Conservation (phyloP, 345 rosid species). For the Gossypium arboreum region DNA sequence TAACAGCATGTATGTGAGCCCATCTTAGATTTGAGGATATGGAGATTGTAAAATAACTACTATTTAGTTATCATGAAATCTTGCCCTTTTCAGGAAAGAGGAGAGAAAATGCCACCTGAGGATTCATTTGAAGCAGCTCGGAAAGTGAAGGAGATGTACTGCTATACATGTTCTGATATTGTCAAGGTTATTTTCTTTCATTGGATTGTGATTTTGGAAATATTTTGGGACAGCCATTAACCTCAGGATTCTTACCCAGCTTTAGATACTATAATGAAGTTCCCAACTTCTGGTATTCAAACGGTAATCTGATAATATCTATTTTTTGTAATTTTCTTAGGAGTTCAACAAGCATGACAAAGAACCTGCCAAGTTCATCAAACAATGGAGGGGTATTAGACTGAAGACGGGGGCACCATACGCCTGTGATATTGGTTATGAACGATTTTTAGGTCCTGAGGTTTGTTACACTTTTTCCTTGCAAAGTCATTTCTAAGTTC, state of each 20-base stretch:
- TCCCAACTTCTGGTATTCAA: not conserved
- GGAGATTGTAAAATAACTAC: not conserved
- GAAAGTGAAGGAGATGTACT: constrained; percentile 87
- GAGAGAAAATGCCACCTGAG: constrained; percentile 95
- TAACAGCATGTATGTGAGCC: not conserved
- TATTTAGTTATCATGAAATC: not conserved
- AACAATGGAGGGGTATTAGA: constrained; percentile 91
- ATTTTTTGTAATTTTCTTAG: constrained; percentile 38
- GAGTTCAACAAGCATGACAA: constrained; percentile 96
- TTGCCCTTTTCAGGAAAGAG: constrained; percentile 73
- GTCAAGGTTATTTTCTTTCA: constrained; percentile 63
- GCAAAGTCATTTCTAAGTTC: constrained; percentile 6
- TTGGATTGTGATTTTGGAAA: not conserved
- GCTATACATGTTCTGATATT: constrained; percentile 90
- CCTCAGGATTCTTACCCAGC: not conserved
- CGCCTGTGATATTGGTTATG: constrained; percentile 93
- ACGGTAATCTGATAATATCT: not conserved
- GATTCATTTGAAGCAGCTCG: constrained; percentile 94
- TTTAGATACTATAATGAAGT: constrained; percentile 5
- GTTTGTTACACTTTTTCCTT: constrained; percentile 36
- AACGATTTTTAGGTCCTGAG: constrained; percentile 98
- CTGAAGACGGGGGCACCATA: constrained; percentile 98
- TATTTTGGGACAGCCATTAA: not conserved
- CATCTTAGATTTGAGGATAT: not conserved
- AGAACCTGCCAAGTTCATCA: constrained; percentile 82